Base-by-base conservation (phyloP, 1,284 basidiomycete species). In the Sparassis latifolia region DNA sequence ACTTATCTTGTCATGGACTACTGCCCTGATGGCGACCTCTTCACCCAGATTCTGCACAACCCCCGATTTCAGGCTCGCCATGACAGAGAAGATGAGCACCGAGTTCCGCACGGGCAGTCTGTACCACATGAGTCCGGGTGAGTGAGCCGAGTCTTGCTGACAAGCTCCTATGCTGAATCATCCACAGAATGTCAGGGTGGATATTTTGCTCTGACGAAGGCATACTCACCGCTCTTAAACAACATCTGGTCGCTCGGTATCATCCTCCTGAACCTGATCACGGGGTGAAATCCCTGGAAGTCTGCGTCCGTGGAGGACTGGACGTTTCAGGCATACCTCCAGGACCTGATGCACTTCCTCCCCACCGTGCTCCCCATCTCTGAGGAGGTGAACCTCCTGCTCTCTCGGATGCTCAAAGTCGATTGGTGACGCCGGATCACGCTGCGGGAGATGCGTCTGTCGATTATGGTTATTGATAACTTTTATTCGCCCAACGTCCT, bases 201-300 rank as follows among this genome's bases (percentile, higher is more conserved):
- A 55, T 76, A 84, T 45, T 89, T 86, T 62, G 80, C 80, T 33
- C 78, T 78, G 28, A 76, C 74, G 48, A 76, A 82, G 69, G 71
- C 79, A 63, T 97, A 97, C 72, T 90, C 86, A 20, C 93, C 95
- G 10, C 79, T 83, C 61, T 82, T 82, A 66, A 97, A 96, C 70
- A 97, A 99, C 71, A 83, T 99, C 57, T 99, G 97, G 96, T 96
- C 96, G 28, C 79, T 99, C 54, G 96, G 96, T 42, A 94, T 99
- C 62, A 87, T 91, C 56, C 86, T 99, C 44, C 86, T 98, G 66
- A 98, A 98, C 69, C 82, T 99, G 50, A 88, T 92, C 46, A 97
- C 92, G 42, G 93, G 93, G 20, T 86, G 94, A 52, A 97, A 98
- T 63, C 96, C 96, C 28, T 99, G 97, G 97, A 92, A 93, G 71